A percentile compares a stretch with the other conserved stretches of the same genome.
Conservation (phyloP, 768 basidiomycete species). For the Dioszegia crocea region DNA sequence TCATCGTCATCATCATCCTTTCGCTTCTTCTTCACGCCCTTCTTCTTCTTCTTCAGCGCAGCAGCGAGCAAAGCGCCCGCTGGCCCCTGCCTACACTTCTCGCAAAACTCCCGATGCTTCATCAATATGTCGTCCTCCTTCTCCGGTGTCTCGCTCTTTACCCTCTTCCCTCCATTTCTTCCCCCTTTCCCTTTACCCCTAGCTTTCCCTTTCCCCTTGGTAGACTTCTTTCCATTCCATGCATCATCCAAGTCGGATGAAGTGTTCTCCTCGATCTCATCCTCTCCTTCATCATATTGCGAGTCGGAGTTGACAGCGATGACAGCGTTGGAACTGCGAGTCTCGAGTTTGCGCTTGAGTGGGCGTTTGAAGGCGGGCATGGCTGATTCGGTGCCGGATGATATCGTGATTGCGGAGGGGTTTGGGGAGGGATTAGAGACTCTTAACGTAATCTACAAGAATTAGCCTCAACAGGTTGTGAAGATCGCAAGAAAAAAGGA, state of each 20-base stretch:
- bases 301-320: background rate
- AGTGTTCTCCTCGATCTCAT: slow-evolving; percentile 21
- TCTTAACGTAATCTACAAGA: too few species aligned
- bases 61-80: slow-evolving; percentile 28
- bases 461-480: too few species aligned
- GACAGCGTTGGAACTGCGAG: background rate
- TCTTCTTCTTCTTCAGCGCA: slow-evolving; percentile 22
- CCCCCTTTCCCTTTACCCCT: background rate
- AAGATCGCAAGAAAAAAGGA: too few species aligned
- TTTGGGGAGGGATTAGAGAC: too few species aligned
- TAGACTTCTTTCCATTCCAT: background rate
- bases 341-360: background rate
- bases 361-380: background rate
- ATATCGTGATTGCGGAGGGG: background rate
- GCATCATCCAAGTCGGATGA: slow-evolving; percentile 12
- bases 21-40: slow-evolving; percentile 5
- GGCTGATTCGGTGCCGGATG: background rate
- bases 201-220: background rate
- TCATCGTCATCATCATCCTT: slow-evolving; percentile 25
- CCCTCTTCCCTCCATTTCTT: background rate
- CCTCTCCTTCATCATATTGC: slow-evolving; percentile 13
- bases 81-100: slow-evolving; percentile 31
- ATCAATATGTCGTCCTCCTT: background rate
- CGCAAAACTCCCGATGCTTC: slow-evolving; percentile 23
- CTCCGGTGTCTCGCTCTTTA: slow-evolving; percentile 1